Percentiles rank a stretch among this genome's conserved stretches.
These are phyloP conservation scores for Rhodotorula sp. DNA, from an alignment of 1,284 basidiomycete genomes.

Conservation along the genomic window DNA sequence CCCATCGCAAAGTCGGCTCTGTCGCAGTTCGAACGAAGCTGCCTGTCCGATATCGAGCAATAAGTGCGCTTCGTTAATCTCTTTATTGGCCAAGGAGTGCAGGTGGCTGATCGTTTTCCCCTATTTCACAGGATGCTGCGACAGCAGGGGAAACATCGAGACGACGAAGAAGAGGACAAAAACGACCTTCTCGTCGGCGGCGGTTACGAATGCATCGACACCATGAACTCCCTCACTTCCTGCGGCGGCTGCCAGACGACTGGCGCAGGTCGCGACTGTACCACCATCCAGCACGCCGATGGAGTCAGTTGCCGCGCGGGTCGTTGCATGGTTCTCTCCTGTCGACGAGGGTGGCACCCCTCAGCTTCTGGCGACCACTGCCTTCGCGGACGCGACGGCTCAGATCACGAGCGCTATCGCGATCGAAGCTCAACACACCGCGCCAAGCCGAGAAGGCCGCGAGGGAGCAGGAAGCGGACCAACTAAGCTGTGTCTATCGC, in stretches of 20 bases:
- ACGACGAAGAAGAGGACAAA: background rate
- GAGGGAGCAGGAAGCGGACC: no score
- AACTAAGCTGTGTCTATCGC: no score
- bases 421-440: background rate
- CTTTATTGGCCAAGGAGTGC: background rate
- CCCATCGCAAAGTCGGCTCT: conserved; percentile 13
- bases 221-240: conserved; percentile 48
- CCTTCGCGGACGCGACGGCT: conserved; percentile 16
- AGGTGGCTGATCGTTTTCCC: background rate
- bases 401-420: background rate
- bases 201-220: conserved; percentile 53
- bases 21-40: conserved; percentile 21
- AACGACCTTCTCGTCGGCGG: conserved; percentile 26
- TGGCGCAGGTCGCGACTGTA: conserved; percentile 68
- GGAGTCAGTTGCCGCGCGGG: conserved; percentile 57
- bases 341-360: conserved; percentile 45
- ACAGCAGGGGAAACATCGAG: background rate
- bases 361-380: conserved; percentile 25
- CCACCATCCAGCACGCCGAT: conserved; percentile 61
- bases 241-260: conserved; percentile 71
- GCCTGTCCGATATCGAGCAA: conserved; percentile 37
- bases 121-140: conserved; percentile 17
- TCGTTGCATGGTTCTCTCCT: conserved; percentile 46
- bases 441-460: background rate
- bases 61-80: background rate